Percentiles rank a stretch among this genome's conserved stretches.
Evolutionary conservation across 164 flowering plant genomes (phyloP).

Genomic region (Stephania cephalantha): DNA sequence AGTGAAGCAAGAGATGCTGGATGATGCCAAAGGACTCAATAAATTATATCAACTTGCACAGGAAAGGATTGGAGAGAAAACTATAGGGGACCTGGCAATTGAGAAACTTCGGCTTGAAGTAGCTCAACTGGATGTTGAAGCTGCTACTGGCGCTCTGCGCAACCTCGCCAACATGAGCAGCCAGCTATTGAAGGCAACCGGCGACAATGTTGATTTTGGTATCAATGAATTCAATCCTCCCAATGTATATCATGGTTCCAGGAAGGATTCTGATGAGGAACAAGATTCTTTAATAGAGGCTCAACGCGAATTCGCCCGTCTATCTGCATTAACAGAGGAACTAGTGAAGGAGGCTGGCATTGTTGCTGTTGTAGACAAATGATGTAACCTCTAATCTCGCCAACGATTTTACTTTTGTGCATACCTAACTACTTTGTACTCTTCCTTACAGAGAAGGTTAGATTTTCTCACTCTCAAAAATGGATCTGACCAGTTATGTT

Average conservation of each 20-base stretch:
- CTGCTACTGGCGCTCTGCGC: slow-evolving; percentile 66
- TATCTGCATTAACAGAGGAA: slow-evolving; percentile 55
- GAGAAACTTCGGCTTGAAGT: slow-evolving; percentile 82
- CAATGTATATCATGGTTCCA: slow-evolving; percentile 3
- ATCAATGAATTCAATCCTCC: slow-evolving; percentile 12
- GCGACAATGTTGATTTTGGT: slow-evolving; percentile 33
- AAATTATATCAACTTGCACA: slow-evolving; percentile 52
- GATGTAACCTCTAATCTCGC: neutral
- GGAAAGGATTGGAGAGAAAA: slow-evolving; percentile 49
- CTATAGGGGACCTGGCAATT: slow-evolving; percentile 54
- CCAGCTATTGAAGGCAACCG: slow-evolving; percentile 49
- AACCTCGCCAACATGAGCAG: slow-evolving; percentile 56
- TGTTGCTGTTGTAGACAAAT: slow-evolving; percentile 12
- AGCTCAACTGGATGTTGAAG: slow-evolving; percentile 71
- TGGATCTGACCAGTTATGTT: too few species aligned
- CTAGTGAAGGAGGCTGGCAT: slow-evolving; percentile 62
- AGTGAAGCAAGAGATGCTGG: slow-evolving; percentile 39
- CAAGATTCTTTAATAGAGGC: slow-evolving; percentile 32
- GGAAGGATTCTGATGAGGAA: slow-evolving; percentile 5
- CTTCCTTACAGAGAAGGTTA: neutral
- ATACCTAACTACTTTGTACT: slow-evolving; percentile 8
- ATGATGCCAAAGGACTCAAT: slow-evolving; percentile 39
- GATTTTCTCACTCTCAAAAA: neutral
- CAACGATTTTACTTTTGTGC: neutral
- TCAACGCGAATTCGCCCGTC: slow-evolving; percentile 34